Base-by-base conservation (phyloP, 2,329 filamentous ascomycete species). In the Colletotrichum tanaceti region DNA sequence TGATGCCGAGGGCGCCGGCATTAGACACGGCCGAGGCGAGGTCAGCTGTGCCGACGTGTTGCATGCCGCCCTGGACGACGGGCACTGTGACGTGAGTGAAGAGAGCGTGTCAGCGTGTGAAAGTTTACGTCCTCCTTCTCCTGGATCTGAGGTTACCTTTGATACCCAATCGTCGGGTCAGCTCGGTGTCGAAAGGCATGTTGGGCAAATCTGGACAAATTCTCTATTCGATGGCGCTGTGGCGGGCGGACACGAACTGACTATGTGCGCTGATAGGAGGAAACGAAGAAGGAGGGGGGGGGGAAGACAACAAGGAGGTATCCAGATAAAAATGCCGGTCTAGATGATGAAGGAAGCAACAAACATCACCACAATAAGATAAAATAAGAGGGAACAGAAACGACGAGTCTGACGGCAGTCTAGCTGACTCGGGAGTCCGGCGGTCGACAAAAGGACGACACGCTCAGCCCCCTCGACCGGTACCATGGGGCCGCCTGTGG, bases 51-150 rank as follows among this genome's bases (percentile, higher is more conserved):
- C 93, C 93, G 71, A 94, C 89, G 86, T 92, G 91, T 87, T 93
- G 90, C 92, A 96, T 95, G 75, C 93, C 93, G 77, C 93, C 93
- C 79, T 96, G 93, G 68, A 96, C 91, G 70, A 96, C 84, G 74
- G 93, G 93, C 72, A 95, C 91, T 92, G 74, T 54, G 60, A 60
- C 18, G 32, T 46, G 35, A 20, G 16, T 32, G 16, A 46, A 32
- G 46, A 49, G 32, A 46, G 46, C 49, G 52, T 63, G 67, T 70
- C 64, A 67, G 63, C 52, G 58, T 50, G 46, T 4, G 58, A 32
- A 43, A 35, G 32, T 35, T 35, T 10, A 10, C 32, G 11, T 10
- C 7, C 22, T 32, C 35, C 22, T 9, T 20, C 32, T 46, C 47
- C n/a, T 22, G 38, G 14, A 10, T 52, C 54, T 38, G 57, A 70